Evolutionary conservation across 257 asterid genomes (phyloP).

Genomic region (Solanum lycopersicoides): DNA sequence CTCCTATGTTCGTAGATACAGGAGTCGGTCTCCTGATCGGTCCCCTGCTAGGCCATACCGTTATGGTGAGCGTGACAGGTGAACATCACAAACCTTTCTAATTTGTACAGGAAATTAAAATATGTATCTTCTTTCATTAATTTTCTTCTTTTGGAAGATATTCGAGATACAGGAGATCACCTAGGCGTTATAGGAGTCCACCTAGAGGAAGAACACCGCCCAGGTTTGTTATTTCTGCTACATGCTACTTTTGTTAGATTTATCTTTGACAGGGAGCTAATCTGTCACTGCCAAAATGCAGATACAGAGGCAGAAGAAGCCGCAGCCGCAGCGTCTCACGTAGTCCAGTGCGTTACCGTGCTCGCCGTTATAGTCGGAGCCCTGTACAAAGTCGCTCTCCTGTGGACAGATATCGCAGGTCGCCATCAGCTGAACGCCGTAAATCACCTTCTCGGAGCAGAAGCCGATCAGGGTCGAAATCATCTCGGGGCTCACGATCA

Average conservation of each 20-base stretch:
- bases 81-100: background rate
- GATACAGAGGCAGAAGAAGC: constrained; percentile 81
- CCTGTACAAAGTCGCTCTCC: constrained; percentile 71
- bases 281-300: constrained; percentile 18
- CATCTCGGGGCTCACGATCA: constrained; percentile 38
- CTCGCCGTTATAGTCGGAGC: constrained; percentile 61
- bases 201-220: constrained; percentile 94
- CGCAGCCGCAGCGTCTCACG: constrained; percentile 59
- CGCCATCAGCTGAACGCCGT: constrained; percentile 42
- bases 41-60: constrained; percentile 80
- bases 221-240: constrained; percentile 31
- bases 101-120: background rate
- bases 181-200: constrained; percentile 93
- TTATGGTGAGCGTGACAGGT: constrained; percentile 89
- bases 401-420: constrained; percentile 37
- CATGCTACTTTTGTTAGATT: background rate
- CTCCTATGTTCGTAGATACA: constrained; percentile 67
- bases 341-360: constrained; percentile 79
- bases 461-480: constrained; percentile 50
- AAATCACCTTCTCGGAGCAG: constrained; percentile 49
- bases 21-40: constrained; percentile 88
- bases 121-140: background rate
- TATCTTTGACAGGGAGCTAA: background rate
- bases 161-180: constrained; percentile 80
- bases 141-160: constrained; percentile 23